phyloP scores from a whole-genome alignment of 2,329 filamentous ascomycete genomes.

The Gyromitra esculenta region DNA sequence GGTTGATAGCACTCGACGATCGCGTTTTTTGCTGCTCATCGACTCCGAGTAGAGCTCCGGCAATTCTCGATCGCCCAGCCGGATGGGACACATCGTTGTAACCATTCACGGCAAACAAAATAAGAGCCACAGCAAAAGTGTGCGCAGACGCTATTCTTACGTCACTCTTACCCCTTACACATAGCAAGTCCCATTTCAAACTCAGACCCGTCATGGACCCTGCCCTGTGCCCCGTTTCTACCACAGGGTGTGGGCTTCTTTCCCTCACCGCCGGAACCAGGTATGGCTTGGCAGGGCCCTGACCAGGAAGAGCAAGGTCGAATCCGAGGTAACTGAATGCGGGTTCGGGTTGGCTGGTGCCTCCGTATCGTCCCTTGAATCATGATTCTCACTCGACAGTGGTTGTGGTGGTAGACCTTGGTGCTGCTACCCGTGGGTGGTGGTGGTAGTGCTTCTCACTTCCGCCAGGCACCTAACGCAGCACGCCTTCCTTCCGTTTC shows the following conservation, averaged over 20 bases:
- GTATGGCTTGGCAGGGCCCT: slow-evolving; percentile 41
- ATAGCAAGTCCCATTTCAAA: slow-evolving; percentile 34
- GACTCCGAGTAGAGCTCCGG: slow-evolving; percentile 31
- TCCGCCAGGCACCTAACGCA: slow-evolving; percentile 5
- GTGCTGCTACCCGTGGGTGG: neutral
- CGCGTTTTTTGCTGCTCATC: slow-evolving; percentile 49
- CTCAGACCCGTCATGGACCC: slow-evolving; percentile 35
- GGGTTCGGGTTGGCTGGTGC: neutral
- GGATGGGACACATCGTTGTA: slow-evolving; percentile 35
- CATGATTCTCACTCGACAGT: slow-evolving; percentile 33
- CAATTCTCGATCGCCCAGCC: slow-evolving; percentile 51
- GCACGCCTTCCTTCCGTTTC: neutral
- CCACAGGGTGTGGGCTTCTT: neutral
- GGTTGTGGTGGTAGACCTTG: neutral
- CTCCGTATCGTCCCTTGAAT: slow-evolving; percentile 16
- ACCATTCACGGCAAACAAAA: slow-evolving; percentile 40
- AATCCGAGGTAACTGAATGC: slow-evolving; percentile 21
- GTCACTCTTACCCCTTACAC: slow-evolving; percentile 49
- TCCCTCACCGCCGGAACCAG: slow-evolving; percentile 30
- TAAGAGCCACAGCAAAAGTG: slow-evolving; percentile 33
- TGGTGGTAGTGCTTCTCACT: neutral
- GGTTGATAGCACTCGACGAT: slow-evolving; percentile 46
- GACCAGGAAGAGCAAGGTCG: slow-evolving; percentile 10
- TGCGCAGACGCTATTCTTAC: slow-evolving; percentile 44
- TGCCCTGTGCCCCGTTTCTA: slow-evolving; percentile 26